Base-by-base conservation (phyloP, 441 rosid genomes). In the Raphanus hybrid region DNA sequence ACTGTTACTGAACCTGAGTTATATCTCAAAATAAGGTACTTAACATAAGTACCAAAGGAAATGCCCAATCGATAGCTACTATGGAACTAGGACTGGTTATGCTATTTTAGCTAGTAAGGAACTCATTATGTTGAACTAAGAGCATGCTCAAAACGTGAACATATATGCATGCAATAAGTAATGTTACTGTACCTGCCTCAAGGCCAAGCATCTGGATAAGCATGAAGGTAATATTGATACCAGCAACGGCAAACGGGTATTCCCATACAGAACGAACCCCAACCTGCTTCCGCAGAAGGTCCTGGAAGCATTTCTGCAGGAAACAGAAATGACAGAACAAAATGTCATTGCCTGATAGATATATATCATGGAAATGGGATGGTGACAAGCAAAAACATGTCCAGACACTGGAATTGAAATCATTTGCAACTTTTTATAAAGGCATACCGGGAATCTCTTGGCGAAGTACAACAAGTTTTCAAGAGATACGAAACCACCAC, bases 221-320 rank as follows among this genome's bases (percentile, higher is more conserved):
- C 39, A 34, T 34, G 39, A 34, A 34, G 1, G 98, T 91, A 58
- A 93, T 89, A 86, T 93, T 93, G 78, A 93, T 94, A 55, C 98
- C 97, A 84, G 98, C 98, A 55, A 93, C 97, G 76, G 98, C 97
- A 81, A 93, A 93, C 14, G 98, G 98, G 86, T 93, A 93, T 78
- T 93, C 98, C 98, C 98, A 93, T 54, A 89, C 87, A 15, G 98
- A 93, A 16, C 98, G 87, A 67, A 86, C 94, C 68, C 98, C 98
- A 73, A 90, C 94, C 77, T 80, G 86, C 83, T 93, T 93, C 79
- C 84, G 82, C 81, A 93, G 88, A 76, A 93, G 97, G 83, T 89
- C 96, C 70, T 89, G 91, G 81, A 93, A 93, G 73, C 95, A 86
- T 65, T 82, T 90, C 98, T 93, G 86, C 78, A 75, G 60, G 74